These are phyloP conservation scores for Myriosclerotinia curreyana DNA, from an alignment of 2,329 filamentous ascomycete genomes.

Conservation along the genomic window DNA sequence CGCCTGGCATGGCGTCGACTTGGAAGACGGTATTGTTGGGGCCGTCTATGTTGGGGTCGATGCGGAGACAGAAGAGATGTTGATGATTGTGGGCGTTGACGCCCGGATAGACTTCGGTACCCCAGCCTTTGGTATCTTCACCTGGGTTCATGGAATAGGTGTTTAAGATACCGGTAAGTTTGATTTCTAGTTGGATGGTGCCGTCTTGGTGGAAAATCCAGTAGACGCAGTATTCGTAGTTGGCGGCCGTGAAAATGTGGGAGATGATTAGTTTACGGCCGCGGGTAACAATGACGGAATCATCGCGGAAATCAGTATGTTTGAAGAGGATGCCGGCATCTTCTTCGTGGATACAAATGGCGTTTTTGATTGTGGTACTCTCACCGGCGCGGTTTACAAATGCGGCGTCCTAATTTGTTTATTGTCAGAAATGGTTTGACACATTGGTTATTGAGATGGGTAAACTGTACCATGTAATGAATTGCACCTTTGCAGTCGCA, in stretches of 20 bases:
- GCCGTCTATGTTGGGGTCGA: slow-evolving; percentile 85
- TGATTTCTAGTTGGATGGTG: slow-evolving; percentile 86
- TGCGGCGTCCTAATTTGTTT: slow-evolving; percentile 53
- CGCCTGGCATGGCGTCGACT: slow-evolving; percentile 68
- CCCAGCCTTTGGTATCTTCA: slow-evolving; percentile 83
- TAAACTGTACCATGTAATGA: slow-evolving; percentile 66
- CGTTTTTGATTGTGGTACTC: slow-evolving; percentile 83
- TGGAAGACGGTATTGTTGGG: slow-evolving; percentile 81
- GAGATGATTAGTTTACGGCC: slow-evolving; percentile 83
- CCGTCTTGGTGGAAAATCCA: slow-evolving; percentile 94
- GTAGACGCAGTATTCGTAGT: slow-evolving; percentile 88
- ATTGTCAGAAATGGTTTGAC: not conserved
- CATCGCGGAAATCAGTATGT: slow-evolving; percentile 89
- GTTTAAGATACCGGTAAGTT: slow-evolving; percentile 89
- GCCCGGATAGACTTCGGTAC: slow-evolving; percentile 83
- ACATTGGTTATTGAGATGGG: not conserved
- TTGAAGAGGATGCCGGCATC: slow-evolving; percentile 91
- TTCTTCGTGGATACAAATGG: slow-evolving; percentile 93
- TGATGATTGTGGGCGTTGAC: slow-evolving; percentile 97
- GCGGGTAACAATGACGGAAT: slow-evolving; percentile 80
- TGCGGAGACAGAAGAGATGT: slow-evolving; percentile 86
- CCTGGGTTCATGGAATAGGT: slow-evolving; percentile 78
- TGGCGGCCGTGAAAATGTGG: slow-evolving; percentile 91
- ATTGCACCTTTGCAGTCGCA: slow-evolving; percentile 89
- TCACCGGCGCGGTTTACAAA: slow-evolving; percentile 76